These are phyloP conservation scores for Xylaria sp. DNA, from an alignment of 495 filamentous ascomycete species.

Conservation along the genomic window DNA sequence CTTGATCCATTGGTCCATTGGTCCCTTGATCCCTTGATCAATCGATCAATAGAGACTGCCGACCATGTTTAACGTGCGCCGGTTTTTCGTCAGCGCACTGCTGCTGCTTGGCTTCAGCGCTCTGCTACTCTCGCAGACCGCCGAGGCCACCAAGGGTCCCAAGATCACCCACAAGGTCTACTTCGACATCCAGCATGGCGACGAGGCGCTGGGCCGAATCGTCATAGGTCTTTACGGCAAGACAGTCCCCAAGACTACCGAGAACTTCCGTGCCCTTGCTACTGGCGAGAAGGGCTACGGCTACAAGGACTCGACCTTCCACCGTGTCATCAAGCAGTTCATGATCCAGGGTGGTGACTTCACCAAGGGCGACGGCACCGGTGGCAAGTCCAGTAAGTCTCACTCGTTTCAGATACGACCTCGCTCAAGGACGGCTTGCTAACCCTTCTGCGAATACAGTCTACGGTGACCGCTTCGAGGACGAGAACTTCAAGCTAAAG, in stretches of 20 bases:
- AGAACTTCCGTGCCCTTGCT: conserved; percentile 97
- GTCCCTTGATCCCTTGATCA: conserved; percentile 24
- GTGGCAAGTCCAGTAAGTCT: conserved; percentile 84
- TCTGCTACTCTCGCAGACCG: conserved; percentile 74
- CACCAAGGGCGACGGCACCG: conserved; percentile 93
- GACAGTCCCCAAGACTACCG: conserved; percentile 95
- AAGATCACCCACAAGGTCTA: conserved; percentile 98
- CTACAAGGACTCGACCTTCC: conserved; percentile 94
- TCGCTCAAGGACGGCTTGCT: conserved; percentile 13
- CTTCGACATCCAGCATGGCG: conserved; percentile 94
- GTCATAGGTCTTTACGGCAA: conserved; percentile 97
- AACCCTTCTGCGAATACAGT: conserved; percentile 50
- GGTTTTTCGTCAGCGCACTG: conserved; percentile 69
- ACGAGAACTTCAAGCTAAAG: conserved; percentile 99
- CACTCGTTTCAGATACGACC: conserved; percentile 22
- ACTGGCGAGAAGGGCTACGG: conserved; percentile 98
- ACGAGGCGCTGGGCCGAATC: conserved; percentile 81
- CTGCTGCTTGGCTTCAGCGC: conserved; percentile 75
- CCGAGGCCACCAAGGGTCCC: conserved; percentile 82
- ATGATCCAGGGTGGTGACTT: conserved; percentile 99
- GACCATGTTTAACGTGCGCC: conserved; percentile 63
- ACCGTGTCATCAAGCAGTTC: conserved; percentile 97
- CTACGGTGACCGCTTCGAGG: conserved; percentile 92
- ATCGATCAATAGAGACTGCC: conserved; percentile 26
- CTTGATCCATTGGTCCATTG: conserved; percentile 28